Percentiles rank a stretch among this genome's conserved stretches.
These are phyloP conservation scores for Ehretia macrophylla DNA, from an alignment of 257 asterid species.

Conservation along the genomic window DNA sequence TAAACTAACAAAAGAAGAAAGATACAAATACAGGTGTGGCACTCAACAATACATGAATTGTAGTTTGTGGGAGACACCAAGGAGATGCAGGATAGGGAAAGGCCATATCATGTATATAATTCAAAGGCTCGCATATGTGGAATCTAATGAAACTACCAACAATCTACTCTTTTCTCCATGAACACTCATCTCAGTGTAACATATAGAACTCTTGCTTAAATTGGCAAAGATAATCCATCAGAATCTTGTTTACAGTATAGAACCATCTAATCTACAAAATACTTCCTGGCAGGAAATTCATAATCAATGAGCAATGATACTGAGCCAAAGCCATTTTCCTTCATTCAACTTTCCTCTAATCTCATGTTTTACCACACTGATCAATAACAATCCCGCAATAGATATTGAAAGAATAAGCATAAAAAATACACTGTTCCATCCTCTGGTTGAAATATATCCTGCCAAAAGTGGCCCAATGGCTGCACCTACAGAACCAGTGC, in stretches of 20 bases:
- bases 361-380: slow-evolving; percentile 59
- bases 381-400: slow-evolving; percentile 52
- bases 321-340: slow-evolving; percentile 76
- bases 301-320: slow-evolving; percentile 12
- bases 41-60: too few species aligned
- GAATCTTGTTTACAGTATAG: too few species aligned
- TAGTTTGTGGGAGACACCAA: too few species aligned
- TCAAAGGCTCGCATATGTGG: too few species aligned
- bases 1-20: too few species aligned
- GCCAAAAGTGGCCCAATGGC: slow-evolving; percentile 94
- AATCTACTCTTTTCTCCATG: not conserved
- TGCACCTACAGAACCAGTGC: slow-evolving; percentile 94
- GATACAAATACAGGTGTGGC: too few species aligned
- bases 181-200: not conserved
- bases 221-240: not conserved
- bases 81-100: too few species aligned
- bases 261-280: not conserved
- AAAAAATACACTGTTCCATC: slow-evolving; percentile 86
- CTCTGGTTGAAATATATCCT: slow-evolving; percentile 85
- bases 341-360: slow-evolving; percentile 50
- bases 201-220: not conserved
- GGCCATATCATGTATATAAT: too few species aligned
- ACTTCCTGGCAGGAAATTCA: not conserved
- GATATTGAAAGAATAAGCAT: slow-evolving; percentile 64
- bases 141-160: not conserved